phyloP scores from a whole-genome alignment of 169 alveolate genomes.

The Theileria orientalis region DNA sequence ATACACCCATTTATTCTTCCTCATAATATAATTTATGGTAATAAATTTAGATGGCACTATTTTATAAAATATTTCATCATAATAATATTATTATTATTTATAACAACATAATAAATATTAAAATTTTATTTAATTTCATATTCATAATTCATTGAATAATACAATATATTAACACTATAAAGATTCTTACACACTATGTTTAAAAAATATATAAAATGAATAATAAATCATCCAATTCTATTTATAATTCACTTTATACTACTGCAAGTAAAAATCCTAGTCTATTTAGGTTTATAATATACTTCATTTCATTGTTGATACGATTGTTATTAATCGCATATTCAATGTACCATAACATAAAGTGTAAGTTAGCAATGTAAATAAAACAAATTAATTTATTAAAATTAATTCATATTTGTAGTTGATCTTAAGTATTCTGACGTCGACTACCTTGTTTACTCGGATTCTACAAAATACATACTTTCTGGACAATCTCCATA shows the following conservation, averaged over 20 bases:
- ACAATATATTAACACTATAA: too few relatives aligned
- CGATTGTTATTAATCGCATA: conserved; percentile 27
- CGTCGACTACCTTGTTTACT: conserved; percentile 93
- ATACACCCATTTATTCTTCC: too few relatives aligned
- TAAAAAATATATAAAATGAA: too few relatives aligned
- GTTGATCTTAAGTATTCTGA: conserved; percentile 92
- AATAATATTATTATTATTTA: not conserved
- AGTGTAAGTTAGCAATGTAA: conserved; percentile 14
- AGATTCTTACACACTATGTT: too few relatives aligned
- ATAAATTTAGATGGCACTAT: not conserved
- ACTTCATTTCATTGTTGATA: conserved; percentile 14
- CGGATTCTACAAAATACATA: conserved; percentile 95
- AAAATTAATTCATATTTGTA: not conserved
- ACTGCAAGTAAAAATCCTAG: too few relatives aligned
- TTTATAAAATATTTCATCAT: not conserved
- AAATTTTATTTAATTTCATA: not conserved
- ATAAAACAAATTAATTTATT: not conserved
- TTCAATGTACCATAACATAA: conserved; percentile 25
- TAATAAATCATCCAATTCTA: too few relatives aligned
- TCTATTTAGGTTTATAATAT: not conserved
- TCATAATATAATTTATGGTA: too few relatives aligned
- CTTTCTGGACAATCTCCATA: conserved; percentile 92
- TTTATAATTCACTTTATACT: too few relatives aligned
- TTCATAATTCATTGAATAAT: not conserved
- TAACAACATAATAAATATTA: not conserved